These are phyloP conservation scores for Calonectria leucothoes DNA, from an alignment of 2,329 filamentous ascomycete species.

Conservation along the genomic window DNA sequence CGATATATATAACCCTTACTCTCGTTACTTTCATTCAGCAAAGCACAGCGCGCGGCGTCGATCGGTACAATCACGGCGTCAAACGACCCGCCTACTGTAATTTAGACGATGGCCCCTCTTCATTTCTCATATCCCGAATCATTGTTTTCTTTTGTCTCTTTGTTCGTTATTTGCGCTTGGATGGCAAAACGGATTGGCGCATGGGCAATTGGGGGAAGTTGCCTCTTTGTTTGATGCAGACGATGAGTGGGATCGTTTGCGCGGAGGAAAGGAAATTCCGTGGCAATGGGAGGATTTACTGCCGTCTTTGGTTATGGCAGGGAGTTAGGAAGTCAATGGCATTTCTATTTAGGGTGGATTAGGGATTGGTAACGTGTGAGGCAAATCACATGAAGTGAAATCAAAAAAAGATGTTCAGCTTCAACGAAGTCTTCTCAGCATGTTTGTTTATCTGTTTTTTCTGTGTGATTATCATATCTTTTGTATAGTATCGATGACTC, in stretches of 20 bases:
- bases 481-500: not conserved
- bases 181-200: constrained; percentile 40
- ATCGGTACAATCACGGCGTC: constrained; percentile 31
- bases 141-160: constrained; percentile 27
- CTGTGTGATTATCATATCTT: not conserved
- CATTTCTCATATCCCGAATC: constrained; percentile 30
- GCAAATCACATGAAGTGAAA: constrained; percentile 27
- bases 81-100: constrained; percentile 40
- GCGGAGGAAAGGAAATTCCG: constrained; percentile 27
- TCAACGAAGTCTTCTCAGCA: not conserved
- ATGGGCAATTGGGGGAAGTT: constrained; percentile 23
- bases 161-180: constrained; percentile 35
- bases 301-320: constrained; percentile 38
- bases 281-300: constrained; percentile 27
- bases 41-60: constrained; percentile 42
- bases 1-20: constrained; percentile 26
- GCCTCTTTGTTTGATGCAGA: constrained; percentile 26
- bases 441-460: not conserved
- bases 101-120: constrained; percentile 39
- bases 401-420: constrained; percentile 22
- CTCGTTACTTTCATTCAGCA: constrained; percentile 35
- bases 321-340: constrained; percentile 36
- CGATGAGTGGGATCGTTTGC: constrained; percentile 32
- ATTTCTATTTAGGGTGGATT: constrained; percentile 23
- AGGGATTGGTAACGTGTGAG: constrained; percentile 11